Evolutionary conservation across 2,329 filamentous ascomycete species (phyloP), one percentile per base, ranked within the genome.

Genomic region (Alternaria longipes): DNA sequence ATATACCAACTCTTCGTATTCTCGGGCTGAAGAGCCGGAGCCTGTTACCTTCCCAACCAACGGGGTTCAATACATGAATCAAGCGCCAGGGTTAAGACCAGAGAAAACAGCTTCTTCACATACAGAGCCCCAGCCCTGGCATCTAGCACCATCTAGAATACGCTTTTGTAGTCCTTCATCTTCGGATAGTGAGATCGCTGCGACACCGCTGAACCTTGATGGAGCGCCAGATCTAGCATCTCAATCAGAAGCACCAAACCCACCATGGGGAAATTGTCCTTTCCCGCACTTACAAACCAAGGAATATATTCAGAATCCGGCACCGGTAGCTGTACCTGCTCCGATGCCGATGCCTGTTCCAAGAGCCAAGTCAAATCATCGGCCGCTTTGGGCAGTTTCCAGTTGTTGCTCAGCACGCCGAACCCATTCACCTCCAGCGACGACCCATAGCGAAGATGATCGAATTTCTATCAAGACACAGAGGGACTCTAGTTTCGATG

Each of bases 301-400:
- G 9, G 32, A 34, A 9, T 30, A 40, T 3, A 40, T 4, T 2
- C 9, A 30, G 6, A 8, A n/a, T 8, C 30, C 20, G 40, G 3
- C 6, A 8, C n/a, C 34, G 9, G 2, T 45, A 3, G 4, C 20
- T 7, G 18, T n/a, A 9, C 24, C 26, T 16, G 7, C 2, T 3
- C n/a, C 34, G 26, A 4, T 20, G 2, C 12, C 20, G 1, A n/a
- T 41, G 22, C 11, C 32, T 12, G 14, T 5, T 2, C n/a, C 26
- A 41, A 24, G 20, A 4, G 26, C 9, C 6, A 30, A 16, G 28
- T 8, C 30, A 28, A 16, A n/a, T 26, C 24, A 42, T 18, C 38
- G 14, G 11, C 58, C 53, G n/a, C 40, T 60, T 26, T 46, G 46
- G n/a, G 40, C 40, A 9, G n/a, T 51, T 12, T 51, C 45, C 5